Evolutionary conservation across 257 asterid genomes (phyloP), one percentile per base, ranked within the genome.

Genomic region (Solanum bulbocastanum): DNA sequence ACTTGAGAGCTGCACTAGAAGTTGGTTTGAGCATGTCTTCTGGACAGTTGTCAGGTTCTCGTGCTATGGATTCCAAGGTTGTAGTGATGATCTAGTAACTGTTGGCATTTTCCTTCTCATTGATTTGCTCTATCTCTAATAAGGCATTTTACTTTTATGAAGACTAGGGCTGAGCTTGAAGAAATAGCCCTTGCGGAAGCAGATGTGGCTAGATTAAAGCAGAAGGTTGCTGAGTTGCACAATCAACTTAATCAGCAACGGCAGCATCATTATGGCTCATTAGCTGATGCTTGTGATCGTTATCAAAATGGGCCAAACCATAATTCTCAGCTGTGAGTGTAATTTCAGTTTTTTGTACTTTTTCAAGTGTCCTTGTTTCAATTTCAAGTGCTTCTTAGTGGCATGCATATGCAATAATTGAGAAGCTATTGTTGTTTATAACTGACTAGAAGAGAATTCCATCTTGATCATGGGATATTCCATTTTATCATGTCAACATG

Each of bases 101-200:
- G 30, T 46, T 30, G 60, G 16, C 60, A 49, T 82, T 49, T 30
- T 32, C 85, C 44, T 49, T 82, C 69, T 40, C 32, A 10, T 46
- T 32, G 40, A 46, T 82, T 82, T 49, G 12, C 69, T 49, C 44
- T 82, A 82, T 82, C 44, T n/a, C 49, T 22, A 9, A 42, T 13
- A 68, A 60, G 85, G 39, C 33, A n/a, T 40, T 42, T 33, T 87
- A 62, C 82, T 87, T 87, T 52, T 85, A 89, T 88, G 89, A 85
- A 97, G 99, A 95, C 98, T 23, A 97, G 97, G 93, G 98, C 98
- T 30, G 99, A 97, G 91, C 98, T 96, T 75, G 98, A 96, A 94
- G 99, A 96, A 90, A 96, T 96, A 89, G 99, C 99, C 88, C 98
- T 96, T 49, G 99, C 99, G 36, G 98, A 95, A 93, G 98, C 98